A percentile compares a stretch with the other conserved stretches of the same genome.
phyloP scores from a whole-genome alignment of 169 alveolate species.

The Eimeria falciformis region DNA sequence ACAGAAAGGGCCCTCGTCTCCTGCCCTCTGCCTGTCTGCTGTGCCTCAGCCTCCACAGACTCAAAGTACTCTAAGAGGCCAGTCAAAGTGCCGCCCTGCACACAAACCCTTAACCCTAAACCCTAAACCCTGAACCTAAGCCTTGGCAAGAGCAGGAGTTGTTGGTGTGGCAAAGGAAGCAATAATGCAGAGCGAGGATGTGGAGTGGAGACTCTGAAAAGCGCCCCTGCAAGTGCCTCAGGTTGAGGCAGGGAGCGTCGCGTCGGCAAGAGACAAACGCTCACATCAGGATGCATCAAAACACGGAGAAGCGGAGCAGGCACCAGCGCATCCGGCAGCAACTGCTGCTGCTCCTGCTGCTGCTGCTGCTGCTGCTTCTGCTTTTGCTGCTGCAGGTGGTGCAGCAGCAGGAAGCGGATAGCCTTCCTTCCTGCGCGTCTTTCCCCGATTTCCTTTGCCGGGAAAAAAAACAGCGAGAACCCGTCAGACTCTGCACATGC shows the following conservation, averaged over 20 bases:
- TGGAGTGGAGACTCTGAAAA: background rate
- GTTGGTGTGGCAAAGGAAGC: background rate
- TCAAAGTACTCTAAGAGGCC: constrained; percentile 42
- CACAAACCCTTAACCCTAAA: constrained; percentile 28
- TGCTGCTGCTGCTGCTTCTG: constrained; percentile 36
- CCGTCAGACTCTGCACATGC: constrained; percentile 36
- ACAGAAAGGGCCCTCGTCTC: background rate
- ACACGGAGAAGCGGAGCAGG: constrained; percentile 34
- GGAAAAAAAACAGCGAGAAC: constrained; percentile 21
- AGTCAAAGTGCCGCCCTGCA: constrained; percentile 45
- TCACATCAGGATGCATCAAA: constrained; percentile 4
- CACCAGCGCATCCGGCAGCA: background rate
- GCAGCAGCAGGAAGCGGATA: constrained; percentile 55
- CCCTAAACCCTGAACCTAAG: constrained; percentile 8
- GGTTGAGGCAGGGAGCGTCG: background rate
- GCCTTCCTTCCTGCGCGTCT: constrained; percentile 54
- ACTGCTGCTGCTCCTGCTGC: constrained; percentile 32
- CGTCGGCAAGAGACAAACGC: background rate
- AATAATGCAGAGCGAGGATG: too few species aligned
- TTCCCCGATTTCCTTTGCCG: constrained; percentile 31
- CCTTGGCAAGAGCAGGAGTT: background rate
- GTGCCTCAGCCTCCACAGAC: constrained; percentile 14
- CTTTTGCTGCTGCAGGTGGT: constrained; percentile 11
- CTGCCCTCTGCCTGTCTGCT: background rate
- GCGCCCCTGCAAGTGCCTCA: background rate